A percentile compares a stretch with the other conserved stretches of the same genome.
These are phyloP conservation scores for Amphibolis antarctica DNA, from an alignment of 106 monocot genomes.

Conservation along the genomic window DNA sequence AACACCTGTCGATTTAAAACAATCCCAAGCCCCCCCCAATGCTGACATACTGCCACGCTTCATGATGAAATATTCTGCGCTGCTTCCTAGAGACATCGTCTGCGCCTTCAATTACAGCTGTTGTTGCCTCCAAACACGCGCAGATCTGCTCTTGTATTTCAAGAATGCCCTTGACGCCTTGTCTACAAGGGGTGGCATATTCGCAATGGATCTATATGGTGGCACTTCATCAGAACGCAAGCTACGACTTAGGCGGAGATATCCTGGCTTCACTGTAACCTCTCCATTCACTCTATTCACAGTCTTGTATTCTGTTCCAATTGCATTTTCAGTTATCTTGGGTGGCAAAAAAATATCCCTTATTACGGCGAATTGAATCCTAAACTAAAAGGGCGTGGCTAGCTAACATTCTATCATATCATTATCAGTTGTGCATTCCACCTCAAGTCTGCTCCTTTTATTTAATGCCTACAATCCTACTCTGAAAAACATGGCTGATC, in stretches of 20 bases:
- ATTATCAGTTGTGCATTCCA: too few species aligned
- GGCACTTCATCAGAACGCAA: conserved; percentile 82
- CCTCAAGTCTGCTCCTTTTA: too few species aligned
- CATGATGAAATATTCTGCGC: conserved; percentile 18
- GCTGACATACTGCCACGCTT: not conserved
- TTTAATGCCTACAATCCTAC: too few species aligned
- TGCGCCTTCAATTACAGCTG: conserved; percentile 99
- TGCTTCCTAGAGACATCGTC: conserved; percentile 68
- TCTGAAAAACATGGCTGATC: too few species aligned
- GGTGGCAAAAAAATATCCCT: too few species aligned
- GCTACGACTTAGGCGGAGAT: conserved; percentile 59
- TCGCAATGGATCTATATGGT: conserved; percentile 96
- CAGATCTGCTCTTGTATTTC: conserved; percentile 66
- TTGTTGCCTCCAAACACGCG: conserved; percentile 79
- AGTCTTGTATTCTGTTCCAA: not conserved
- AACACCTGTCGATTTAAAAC: too few species aligned
- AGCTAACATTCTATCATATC: too few species aligned
- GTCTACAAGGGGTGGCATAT: conserved; percentile 77
- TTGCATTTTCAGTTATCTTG: too few species aligned
- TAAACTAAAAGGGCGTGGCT: too few species aligned
- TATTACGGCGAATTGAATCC: too few species aligned
- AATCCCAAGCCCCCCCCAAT: too few species aligned
- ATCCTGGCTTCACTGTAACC: conserved; percentile 71
- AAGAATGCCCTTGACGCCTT: conserved; percentile 41
- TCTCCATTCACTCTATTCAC: not conserved